Evolutionary conservation across 257 asterid genomes (phyloP).

Genomic region (Salvia splendens): DNA sequence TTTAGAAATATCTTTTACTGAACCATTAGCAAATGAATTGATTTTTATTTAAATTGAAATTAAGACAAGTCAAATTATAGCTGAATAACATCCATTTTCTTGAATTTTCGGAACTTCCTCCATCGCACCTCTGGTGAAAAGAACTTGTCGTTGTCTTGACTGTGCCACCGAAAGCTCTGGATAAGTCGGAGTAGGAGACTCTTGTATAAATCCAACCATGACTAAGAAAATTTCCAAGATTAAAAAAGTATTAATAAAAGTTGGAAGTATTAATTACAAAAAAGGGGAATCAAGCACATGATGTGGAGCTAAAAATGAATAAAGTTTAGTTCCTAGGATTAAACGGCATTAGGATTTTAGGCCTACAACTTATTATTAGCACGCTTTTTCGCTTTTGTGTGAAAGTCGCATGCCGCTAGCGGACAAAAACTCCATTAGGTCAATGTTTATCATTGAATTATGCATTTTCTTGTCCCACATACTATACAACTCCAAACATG

Average conservation of each 20-base stretch:
- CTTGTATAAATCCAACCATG: background rate
- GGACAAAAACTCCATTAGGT: constrained; percentile 37
- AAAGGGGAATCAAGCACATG: constrained; percentile 25
- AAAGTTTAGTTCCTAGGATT: constrained; percentile 28
- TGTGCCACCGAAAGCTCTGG: no score
- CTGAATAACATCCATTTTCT: no score
- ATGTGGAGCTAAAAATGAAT: constrained; percentile 15
- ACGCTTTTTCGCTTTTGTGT: constrained; percentile 15
- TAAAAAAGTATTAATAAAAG: background rate
- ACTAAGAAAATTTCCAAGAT: background rate
- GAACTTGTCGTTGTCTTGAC: no score
- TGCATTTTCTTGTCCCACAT: constrained; percentile 28
- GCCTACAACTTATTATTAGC: constrained; percentile 12
- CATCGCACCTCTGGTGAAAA: no score
- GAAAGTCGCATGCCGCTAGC: constrained; percentile 44
- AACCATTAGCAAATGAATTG: no score
- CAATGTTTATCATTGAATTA: constrained; percentile 28
- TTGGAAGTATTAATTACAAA: constrained; percentile 6
- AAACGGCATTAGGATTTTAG: constrained; percentile 19
- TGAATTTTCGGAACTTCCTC: no score
- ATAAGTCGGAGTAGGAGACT: no score
- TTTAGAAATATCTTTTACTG: no score
- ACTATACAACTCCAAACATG: constrained; percentile 22
- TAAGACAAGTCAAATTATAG: no score
- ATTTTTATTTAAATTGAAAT: no score